Conservation (phyloP, 1,139 yeast species). For the Sugiyamaella pinicola region DNA sequence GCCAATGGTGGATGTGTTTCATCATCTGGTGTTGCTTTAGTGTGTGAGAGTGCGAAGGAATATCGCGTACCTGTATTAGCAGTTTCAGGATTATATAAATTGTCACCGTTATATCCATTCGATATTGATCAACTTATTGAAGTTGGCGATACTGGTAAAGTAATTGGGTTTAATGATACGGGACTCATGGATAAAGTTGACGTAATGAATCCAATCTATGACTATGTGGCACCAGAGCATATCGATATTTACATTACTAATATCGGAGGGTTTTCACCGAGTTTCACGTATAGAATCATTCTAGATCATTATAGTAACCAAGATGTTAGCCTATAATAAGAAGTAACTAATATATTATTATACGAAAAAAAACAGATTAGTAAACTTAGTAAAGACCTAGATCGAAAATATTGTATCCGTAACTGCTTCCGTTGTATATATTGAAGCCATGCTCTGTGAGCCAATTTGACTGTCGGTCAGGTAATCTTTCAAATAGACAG, state of each 20-base stretch:
- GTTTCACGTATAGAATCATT: slow-evolving; percentile 91
- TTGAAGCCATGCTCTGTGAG: no score
- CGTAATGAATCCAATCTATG: slow-evolving; percentile 88
- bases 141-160: slow-evolving; percentile 90
- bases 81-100: slow-evolving; percentile 89
- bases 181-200: slow-evolving; percentile 67
- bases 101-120: slow-evolving; percentile 92
- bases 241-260: slow-evolving; percentile 94
- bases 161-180: slow-evolving; percentile 69
- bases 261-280: slow-evolving; percentile 92
- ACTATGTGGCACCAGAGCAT: slow-evolving; percentile 90
- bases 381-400: no score
- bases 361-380: no score
- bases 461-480: no score
- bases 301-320: slow-evolving; percentile 90
- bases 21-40: slow-evolving; percentile 87
- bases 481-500: no score
- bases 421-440: no score
- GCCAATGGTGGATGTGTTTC: slow-evolving; percentile 96
- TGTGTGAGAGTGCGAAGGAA: slow-evolving; percentile 94
- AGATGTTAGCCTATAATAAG: slow-evolving; percentile 46
- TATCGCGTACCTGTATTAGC: slow-evolving; percentile 94
- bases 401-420: no score
- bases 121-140: slow-evolving; percentile 86
- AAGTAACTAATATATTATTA: no score